Conservation (phyloP, 73 alveolate genomes). For the Blepharisma japonicum region DNA sequence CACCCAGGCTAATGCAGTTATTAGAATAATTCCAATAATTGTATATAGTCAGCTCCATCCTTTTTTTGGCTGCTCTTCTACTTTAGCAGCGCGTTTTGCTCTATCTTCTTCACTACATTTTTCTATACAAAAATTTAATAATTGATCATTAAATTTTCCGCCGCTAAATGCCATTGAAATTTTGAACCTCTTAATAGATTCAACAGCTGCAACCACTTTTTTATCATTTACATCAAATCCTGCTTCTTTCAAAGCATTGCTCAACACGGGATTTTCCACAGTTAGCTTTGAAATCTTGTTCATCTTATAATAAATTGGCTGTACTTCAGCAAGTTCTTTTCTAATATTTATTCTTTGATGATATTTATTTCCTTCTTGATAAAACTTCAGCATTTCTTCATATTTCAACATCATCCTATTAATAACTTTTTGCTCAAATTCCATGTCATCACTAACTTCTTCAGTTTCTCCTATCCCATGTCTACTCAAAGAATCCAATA, state of each 20-base stretch:
- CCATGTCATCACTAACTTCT: conserved; percentile 5
- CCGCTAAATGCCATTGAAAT: conserved; percentile 7
- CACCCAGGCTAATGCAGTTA: no score
- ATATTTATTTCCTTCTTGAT: background rate
- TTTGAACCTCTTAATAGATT: background rate
- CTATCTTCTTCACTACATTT: conserved; percentile 19
- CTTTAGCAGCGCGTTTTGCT: background rate
- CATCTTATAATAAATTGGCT: conserved; percentile 6
- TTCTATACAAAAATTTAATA: conserved; percentile 6
- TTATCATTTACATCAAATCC: background rate
- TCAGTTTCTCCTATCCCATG: background rate
- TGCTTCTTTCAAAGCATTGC: background rate
- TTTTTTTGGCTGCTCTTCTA: no score
- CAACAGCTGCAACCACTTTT: background rate
- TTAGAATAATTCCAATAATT: no score
- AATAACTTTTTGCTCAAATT: conserved; percentile 20
- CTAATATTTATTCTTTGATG: background rate
- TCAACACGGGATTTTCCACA: background rate
- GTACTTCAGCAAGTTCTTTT: background rate
- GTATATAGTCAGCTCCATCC: no score
- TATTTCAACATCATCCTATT: background rate
- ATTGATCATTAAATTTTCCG: conserved; percentile 21
- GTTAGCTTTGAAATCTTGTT: background rate
- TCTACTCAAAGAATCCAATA: background rate
- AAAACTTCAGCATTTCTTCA: conserved; percentile 7